Base-by-base conservation (phyloP, 2,329 filamentous ascomycete genomes). In the Mycosphaerella arachidis region DNA sequence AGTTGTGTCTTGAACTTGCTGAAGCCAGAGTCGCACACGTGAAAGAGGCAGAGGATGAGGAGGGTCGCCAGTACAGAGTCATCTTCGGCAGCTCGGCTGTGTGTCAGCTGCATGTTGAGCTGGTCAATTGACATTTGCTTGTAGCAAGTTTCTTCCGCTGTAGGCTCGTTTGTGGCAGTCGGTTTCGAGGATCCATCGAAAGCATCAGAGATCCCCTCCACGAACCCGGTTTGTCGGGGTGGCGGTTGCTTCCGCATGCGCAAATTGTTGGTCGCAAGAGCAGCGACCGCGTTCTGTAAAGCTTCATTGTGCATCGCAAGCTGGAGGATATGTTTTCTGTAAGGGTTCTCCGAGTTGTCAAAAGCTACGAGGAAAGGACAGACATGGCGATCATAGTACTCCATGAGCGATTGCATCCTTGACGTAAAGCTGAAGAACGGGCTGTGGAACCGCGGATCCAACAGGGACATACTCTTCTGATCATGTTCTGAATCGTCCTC, bases 1-100 rank as follows among this genome's bases (percentile, higher is more conserved):
- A 97, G 92, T 72, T 97, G 93, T 0, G 90, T 94, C 67, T 92
- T 90, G 76, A 97, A 97, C 70, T 93, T 93, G 20, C 91, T 91
- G 66, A 97, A 88, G 3, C 93, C 93, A 0, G 90, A 94, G 74
- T 97, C 92, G 63, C 91, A 94, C 77, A 96, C 92, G 67, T 95
- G 90, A 73, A 96, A 96, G 62, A 97, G 86, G 72, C 92, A 96
- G 3, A 97, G 81, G 8, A 97, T 84, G 43, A 97, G 82, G 37
- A 97, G 85, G 4, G 91, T 96, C 2, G 91, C 92, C 31, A 97
- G 80, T 4, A 94, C 90, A 0, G 91, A 92, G 73, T 97, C 93
- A 67, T 94, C 88, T 56, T 88, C 86, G 4, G 91, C 89, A 68
- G 86, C 86, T 24, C 81, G 79, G 0, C 87, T 84, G 73, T 96